Conservation (phyloP, 2,329 filamentous ascomycete species). For the Fusarium pseudograminearum region DNA sequence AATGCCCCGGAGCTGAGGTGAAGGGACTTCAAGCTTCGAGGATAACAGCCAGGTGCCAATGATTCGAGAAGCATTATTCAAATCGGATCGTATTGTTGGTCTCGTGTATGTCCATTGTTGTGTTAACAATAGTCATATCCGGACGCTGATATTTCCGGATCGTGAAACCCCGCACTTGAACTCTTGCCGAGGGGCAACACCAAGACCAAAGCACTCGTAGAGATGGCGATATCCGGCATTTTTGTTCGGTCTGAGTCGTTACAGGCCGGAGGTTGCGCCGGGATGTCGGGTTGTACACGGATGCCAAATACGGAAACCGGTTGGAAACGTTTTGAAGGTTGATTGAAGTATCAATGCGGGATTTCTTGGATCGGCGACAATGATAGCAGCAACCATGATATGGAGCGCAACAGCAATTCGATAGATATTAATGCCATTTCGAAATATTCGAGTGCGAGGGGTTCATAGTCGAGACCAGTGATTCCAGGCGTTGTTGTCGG, state of each 20-base stretch:
- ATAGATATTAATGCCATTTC: conserved; percentile 3
- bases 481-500: conserved; percentile 27
- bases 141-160: conserved; percentile 9
- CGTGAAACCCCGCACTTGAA: conserved; percentile 34
- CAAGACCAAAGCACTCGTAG: conserved; percentile 1
- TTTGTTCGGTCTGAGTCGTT: conserved; percentile 12
- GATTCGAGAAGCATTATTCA: not conserved
- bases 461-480: conserved; percentile 22
- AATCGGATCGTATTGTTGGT: not conserved
- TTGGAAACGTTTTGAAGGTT: conserved; percentile 8
- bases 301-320: conserved; percentile 15
- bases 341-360: conserved; percentile 31
- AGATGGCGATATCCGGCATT: conserved; percentile 3
- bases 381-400: not conserved
- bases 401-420: conserved; percentile 8
- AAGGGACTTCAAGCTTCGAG: not conserved
- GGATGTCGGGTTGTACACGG: conserved; percentile 45
- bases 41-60: not conserved
- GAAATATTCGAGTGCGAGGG: conserved; percentile 14
- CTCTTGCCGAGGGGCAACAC: conserved; percentile 24
- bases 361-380: conserved; percentile 29
- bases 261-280: conserved; percentile 17
- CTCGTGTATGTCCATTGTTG: not conserved
- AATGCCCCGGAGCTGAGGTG: not conserved
- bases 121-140: conserved; percentile 6